Evolutionary conservation across 129 eudicot species (phyloP).

Genomic region (Tagetes erecta): DNA sequence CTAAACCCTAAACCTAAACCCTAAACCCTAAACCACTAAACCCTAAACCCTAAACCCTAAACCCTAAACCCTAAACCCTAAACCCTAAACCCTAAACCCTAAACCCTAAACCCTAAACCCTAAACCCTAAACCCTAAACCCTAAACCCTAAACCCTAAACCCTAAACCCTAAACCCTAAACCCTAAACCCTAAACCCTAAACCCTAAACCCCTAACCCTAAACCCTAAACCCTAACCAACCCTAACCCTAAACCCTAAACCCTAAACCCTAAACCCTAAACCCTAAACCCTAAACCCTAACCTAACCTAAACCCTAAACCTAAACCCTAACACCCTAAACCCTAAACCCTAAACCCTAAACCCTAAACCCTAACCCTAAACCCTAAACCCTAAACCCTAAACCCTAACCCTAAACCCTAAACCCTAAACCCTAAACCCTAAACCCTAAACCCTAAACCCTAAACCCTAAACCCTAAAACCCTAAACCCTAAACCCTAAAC

Average conservation of each 20-base stretch:
- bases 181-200: conserved; percentile 30
- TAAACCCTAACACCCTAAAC: conserved; percentile 17
- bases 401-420: conserved; percentile 19
- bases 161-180: conserved; percentile 28
- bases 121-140: conserved; percentile 32
- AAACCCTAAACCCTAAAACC: neutral
- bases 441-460: no score
- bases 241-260: conserved; percentile 21
- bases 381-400: conserved; percentile 26
- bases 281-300: conserved; percentile 23
- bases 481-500: conserved; percentile 7
- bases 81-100: conserved; percentile 27
- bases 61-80: conserved; percentile 11
- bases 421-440: conserved; percentile 13
- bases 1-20: conserved; percentile 16
- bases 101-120: conserved; percentile 30
- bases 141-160: conserved; percentile 31
- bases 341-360: conserved; percentile 24
- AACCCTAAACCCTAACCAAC: conserved; percentile 16
- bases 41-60: no score
- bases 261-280: conserved; percentile 20
- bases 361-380: conserved; percentile 26
- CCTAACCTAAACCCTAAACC: conserved; percentile 23
- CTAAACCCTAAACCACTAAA: no score
- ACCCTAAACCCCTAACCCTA: conserved; percentile 29